Base-by-base conservation (phyloP, 2,329 filamentous ascomycete species). In the Diaporthe helianthi region DNA sequence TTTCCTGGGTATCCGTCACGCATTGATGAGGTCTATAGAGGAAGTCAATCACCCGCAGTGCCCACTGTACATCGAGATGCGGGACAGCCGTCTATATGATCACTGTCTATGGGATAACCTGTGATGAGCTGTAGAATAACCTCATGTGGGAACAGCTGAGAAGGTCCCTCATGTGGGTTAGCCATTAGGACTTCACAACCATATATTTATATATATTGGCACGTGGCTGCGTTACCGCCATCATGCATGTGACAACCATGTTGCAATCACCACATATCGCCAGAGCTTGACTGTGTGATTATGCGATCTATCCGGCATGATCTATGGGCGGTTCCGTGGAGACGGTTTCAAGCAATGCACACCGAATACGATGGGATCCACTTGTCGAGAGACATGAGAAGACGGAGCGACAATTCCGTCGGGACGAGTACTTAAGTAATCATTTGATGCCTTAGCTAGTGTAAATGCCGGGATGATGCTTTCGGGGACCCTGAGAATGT, bases 391-490 rank as follows among this genome's bases (percentile, higher is more conserved):
- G 22, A 24, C 10, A 47, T 47, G n/a, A 47, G 15, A 7, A 49
- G 58, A 63, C 58, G 29, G 41, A 10, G 44, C n/a, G 58, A 49
- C 58, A 63, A 63, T 63, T 41, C n/a, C 44, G 58, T 47, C 58
- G 58, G 58, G 26, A 63, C 29, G 44, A 44, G n/a, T 24, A 33
- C 31, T 29, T 38, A 46, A 44, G n/a, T 24, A 33, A 46, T 29
- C 55, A 46, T 31, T 31, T 60, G 55, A 46, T 31, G 58, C 41
- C 19, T 63, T 24, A 36, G 29, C 44, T 36, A n/a, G n/a, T n/a
- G n/a, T n/a, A 49, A 22, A 49, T 63, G 58, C 58, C 44, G 58
- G 58, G 58, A 63, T 63, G 58, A 46, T 63, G 44, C 41, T 63
- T 49, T 63, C 58, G 58, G 41, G n/a, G 58, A 13, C 58, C 22